Evolutionary conservation across 768 basidiomycete genomes (phyloP).

Genomic region (Bullera alba): DNA sequence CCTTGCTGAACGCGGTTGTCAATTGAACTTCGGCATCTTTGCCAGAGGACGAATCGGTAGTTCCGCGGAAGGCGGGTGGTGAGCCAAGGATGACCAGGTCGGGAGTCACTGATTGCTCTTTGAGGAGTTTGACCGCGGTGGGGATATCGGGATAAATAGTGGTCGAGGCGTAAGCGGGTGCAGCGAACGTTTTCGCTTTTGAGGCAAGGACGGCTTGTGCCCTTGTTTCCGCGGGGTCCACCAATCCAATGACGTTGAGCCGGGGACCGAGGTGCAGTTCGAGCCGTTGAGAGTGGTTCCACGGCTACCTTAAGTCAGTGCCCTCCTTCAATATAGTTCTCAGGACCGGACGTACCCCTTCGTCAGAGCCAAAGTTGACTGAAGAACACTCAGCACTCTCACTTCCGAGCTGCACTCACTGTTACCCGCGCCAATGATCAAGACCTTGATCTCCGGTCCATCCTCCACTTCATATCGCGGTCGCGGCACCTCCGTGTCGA

Average conservation of each 20-base stretch:
- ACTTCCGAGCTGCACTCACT: conserved; percentile 3
- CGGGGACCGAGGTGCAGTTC: conserved; percentile 79
- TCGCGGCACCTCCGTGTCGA: not conserved
- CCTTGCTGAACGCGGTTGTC: conserved; percentile 71
- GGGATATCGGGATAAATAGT: conserved; percentile 4
- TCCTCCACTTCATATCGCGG: not conserved
- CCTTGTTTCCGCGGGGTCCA: conserved; percentile 67
- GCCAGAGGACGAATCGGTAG: conserved; percentile 49
- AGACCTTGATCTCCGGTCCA: conserved; percentile 11
- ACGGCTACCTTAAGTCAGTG: no score
- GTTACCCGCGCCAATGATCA: conserved; percentile 15
- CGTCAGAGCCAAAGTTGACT: conserved; percentile 17
- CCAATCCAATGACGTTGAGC: conserved; percentile 89
- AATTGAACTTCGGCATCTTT: conserved; percentile 77
- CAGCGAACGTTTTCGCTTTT: conserved; percentile 82
- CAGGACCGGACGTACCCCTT: conserved; percentile 3
- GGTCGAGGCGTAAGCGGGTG: conserved; percentile 78
- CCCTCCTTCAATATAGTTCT: not conserved
- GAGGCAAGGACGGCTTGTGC: conserved; percentile 65
- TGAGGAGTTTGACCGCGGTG: not conserved
- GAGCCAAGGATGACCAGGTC: conserved; percentile 51
- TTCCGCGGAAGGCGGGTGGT: conserved; percentile 81
- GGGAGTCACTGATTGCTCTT: not conserved
- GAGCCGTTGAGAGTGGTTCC: conserved; percentile 46
- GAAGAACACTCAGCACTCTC: not conserved